Evolutionary conservation across 768 basidiomycete genomes (phyloP).

Genomic region (Krasilnikovozyma curviuscula): DNA sequence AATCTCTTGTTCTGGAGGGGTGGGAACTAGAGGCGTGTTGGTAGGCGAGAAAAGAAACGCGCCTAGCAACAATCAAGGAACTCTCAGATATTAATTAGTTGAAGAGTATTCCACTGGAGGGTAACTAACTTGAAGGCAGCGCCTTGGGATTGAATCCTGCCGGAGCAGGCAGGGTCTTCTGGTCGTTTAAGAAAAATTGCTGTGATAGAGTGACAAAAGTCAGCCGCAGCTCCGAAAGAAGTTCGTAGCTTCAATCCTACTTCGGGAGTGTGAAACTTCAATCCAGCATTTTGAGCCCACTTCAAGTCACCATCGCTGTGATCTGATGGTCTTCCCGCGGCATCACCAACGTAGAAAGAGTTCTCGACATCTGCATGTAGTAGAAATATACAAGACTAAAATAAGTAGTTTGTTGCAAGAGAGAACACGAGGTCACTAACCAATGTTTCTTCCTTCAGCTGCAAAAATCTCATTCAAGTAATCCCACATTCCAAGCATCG

Average conservation of each 20-base stretch:
- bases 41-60: slow-evolving; percentile 34
- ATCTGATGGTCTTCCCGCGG: slow-evolving; percentile 58
- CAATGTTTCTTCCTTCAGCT: slow-evolving; percentile 33
- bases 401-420: not conserved
- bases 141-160: too few relatives aligned
- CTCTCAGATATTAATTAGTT: too few relatives aligned
- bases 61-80: too few relatives aligned
- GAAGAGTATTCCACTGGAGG: too few relatives aligned
- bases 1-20: slow-evolving; percentile 28
- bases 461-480: slow-evolving; percentile 45
- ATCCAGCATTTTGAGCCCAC: slow-evolving; percentile 55
- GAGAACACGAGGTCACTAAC: slow-evolving; percentile 37
- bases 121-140: too few relatives aligned
- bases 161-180: too few relatives aligned
- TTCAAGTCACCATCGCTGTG: slow-evolving; percentile 68
- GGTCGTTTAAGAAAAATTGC: too few relatives aligned
- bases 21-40: slow-evolving; percentile 26
- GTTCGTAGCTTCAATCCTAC: too few relatives aligned
- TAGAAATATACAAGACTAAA: not conserved
- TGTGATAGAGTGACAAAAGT: too few relatives aligned
- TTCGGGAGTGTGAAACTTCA: slow-evolving; percentile 70
- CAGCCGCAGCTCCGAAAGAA: too few relatives aligned
- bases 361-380: slow-evolving; percentile 36
- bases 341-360: slow-evolving; percentile 76
- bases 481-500: slow-evolving; percentile 70